Percentiles rank a stretch among this genome's conserved stretches.
Conservation (phyloP, 1,139 yeast species). For the Kodamaea plutei region DNA sequence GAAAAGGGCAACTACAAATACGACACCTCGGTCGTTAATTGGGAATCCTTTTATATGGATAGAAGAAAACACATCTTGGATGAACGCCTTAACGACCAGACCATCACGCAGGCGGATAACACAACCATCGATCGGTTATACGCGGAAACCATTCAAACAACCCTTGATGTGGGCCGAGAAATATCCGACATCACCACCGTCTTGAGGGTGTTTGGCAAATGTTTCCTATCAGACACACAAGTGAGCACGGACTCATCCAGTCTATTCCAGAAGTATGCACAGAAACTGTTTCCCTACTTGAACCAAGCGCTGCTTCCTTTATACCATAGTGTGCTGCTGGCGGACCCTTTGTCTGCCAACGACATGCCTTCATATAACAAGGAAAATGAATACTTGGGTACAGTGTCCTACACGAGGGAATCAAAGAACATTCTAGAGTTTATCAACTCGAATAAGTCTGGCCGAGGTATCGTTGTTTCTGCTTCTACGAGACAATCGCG, state of each 20-base stretch:
- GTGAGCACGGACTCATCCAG: too few relatives aligned
- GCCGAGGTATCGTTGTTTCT: constrained; percentile 40
- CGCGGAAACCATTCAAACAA: constrained; percentile 15
- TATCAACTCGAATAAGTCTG: constrained; percentile 22
- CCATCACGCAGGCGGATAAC: too few relatives aligned
- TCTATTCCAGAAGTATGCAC: constrained; percentile 17
- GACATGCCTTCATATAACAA: constrained; percentile 11
- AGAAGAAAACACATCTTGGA: too few relatives aligned
- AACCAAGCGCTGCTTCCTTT: constrained; percentile 19
- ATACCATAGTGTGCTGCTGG: constrained; percentile 13
- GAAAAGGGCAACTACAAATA: too few relatives aligned
- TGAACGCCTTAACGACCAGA: too few relatives aligned
- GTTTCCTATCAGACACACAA: constrained; percentile 22
- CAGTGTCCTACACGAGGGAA: constrained; percentile 7
- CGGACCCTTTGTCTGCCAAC: constrained; percentile 11
- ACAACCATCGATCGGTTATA: too few relatives aligned
- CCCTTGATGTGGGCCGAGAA: constrained; percentile 19
- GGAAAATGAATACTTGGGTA: constrained; percentile 6
- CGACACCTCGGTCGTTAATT: too few relatives aligned
- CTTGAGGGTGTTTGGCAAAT: constrained; percentile 33
- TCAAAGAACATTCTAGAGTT: constrained; percentile 21
- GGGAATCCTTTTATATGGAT: too few relatives aligned
- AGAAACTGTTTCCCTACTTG: constrained; percentile 31
- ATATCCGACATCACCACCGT: constrained; percentile 38
- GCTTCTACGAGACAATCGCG: constrained; percentile 30